Base-by-base conservation (phyloP, 495 filamentous ascomycete genomes). In the Neurospora africana region DNA sequence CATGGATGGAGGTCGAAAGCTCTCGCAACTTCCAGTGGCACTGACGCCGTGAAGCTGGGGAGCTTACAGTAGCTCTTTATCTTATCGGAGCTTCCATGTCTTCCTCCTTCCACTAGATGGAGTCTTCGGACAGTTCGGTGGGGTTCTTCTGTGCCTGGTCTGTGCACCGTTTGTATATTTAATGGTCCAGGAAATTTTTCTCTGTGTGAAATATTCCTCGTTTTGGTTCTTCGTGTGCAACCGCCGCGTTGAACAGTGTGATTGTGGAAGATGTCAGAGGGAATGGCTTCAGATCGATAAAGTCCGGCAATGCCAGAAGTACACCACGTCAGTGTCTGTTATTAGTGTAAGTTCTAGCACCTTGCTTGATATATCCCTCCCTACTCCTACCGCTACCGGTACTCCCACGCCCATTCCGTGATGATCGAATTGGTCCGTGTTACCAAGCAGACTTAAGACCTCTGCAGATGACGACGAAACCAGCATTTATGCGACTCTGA, bases 391-490 rank as follows among this genome's bases (percentile, higher is more conserved):
- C 21, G 21, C 7, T n/a, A 44, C 44, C 23, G 6, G 27, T 9
- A 65, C 27, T 44, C 27, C 65, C 70, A 70, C 71, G 41, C 23
- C 70, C 38, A 53, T 83, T 83, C 81, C 78, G 88, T 97, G 93
- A 97, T 96, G 93, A 96, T 88, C 87, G 76, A 87, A 90, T 96
- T 97, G 93, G 94, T 97, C 95, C 94, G 94, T 97, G 94, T 97
- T 97, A 87, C 94, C 89, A 91, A 97, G 92, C 91, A 90, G 94
- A 90, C 87, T 93, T 93, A 97, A 97, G 93, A 95, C 91, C 91
- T 65, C 53, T 91, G 91, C 86, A 87, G 79, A 89, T 89, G 94
- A 95, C 87, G 93, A 95, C 86, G 87, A 84, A 83, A 80, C 83
- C 86, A 85, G 84, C 84, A 92, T 91, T 83, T 83, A 86, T 90